Base-by-base conservation (phyloP, 2,329 filamentous ascomycete species). In the Aspergillus sergii region DNA sequence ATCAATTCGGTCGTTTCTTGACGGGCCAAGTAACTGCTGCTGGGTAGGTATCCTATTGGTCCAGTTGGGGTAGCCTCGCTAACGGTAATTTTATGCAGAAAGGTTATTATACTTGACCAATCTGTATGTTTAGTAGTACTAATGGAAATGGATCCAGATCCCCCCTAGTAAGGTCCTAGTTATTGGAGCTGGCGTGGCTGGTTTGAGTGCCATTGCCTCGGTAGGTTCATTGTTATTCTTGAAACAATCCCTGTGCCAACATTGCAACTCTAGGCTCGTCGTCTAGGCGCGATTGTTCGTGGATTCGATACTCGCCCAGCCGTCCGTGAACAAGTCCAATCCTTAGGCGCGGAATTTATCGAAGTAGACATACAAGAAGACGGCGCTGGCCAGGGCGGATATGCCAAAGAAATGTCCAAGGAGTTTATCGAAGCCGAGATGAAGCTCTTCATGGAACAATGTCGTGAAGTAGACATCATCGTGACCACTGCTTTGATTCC, bases 401-500 rank as follows among this genome's bases (percentile, higher is more conserved):
- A 97, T 72, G 92, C 92, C 59, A 96, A 96, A 73, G 92, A 94
- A 73, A 96, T 96, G 93, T 95, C 92, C 60, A 93, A 94, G 72
- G 93, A 94, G 69, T 97, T 96, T 72, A 93, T 95, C 75, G 92
- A 93, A 64, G 93, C 93, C 7, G 92, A 97, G 76, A 96, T 96
- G 92, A 94, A 92, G 76, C 84, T 97, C 0, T 97, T 97, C 79
- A 88, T 91, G 75, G 91, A 95, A 69, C 93, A 96, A 76, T 91
- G 91, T 65, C 86, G 87, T 63, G 93, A 97, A 45, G 92, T 96
- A 58, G 93, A 97, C 77, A 96, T 97, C 66, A 91, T 97, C 65
- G 91, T 97, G 74, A 96, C 93, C 1, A 97, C 93, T 1, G 93
- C 93, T n/a, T 79, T 96, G 70, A 96, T 97, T 64, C 93, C 93